phyloP scores from a whole-genome alignment of 495 filamentous ascomycete species.

The Penicillium desertorum region DNA sequence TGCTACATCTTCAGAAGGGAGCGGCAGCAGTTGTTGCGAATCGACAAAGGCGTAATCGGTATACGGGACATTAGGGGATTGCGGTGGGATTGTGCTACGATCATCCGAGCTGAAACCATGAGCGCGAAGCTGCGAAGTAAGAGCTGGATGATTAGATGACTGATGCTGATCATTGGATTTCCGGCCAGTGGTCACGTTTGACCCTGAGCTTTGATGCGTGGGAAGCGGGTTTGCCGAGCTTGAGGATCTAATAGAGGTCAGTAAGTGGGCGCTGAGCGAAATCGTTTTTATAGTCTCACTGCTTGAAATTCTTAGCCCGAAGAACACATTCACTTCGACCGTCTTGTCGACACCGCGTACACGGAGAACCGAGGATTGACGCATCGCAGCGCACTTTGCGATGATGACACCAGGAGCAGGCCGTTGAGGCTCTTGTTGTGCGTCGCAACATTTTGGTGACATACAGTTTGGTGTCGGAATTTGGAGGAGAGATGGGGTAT shows the following conservation, averaged over 20 bases:
- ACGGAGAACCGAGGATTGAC: slow-evolving; percentile 47
- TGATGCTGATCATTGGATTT: neutral
- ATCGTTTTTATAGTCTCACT: slow-evolving; percentile 21
- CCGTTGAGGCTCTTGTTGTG: slow-evolving; percentile 42
- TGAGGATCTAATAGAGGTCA: neutral
- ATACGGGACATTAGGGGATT: neutral
- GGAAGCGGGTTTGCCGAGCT: neutral
- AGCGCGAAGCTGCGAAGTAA: neutral
- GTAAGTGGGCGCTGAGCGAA: neutral
- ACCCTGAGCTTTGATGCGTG: neutral
- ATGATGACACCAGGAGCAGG: slow-evolving; percentile 50
- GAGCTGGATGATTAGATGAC: neutral
- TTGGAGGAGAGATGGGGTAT: too few species aligned
- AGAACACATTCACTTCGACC: slow-evolving; percentile 44
- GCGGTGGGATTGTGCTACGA: neutral
- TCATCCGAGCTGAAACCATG: neutral
- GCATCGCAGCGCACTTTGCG: slow-evolving; percentile 55
- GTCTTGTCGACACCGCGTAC: slow-evolving; percentile 50
- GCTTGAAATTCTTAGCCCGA: slow-evolving; percentile 27
- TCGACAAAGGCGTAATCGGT: slow-evolving; percentile 42
- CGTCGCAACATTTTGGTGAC: slow-evolving; percentile 27
- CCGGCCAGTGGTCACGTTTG: neutral
- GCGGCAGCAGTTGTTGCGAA: slow-evolving; percentile 21
- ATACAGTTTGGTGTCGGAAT: neutral
- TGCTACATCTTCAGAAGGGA: slow-evolving; percentile 45